A percentile compares a stretch with the other conserved stretches of the same genome.
phyloP scores from a whole-genome alignment of 2,329 filamentous ascomycete genomes.

The Tympanopsis confertula region DNA sequence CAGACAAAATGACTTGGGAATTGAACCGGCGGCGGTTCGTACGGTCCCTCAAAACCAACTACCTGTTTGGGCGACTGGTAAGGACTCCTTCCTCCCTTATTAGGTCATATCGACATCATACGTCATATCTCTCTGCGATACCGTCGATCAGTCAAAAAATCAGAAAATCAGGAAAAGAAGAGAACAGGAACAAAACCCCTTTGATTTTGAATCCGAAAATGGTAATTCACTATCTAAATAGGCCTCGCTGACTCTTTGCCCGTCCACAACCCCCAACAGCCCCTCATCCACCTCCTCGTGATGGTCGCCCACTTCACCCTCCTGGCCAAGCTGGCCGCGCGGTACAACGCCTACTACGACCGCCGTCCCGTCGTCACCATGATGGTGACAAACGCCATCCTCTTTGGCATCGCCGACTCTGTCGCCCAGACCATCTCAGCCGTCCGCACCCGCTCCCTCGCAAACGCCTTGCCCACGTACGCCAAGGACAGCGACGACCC shows the following conservation, averaged over 20 bases:
- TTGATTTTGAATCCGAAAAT: too few relatives aligned
- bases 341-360: constrained; percentile 91
- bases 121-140: constrained; percentile 4
- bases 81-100: constrained; percentile 21
- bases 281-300: constrained; percentile 70
- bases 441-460: constrained; percentile 47
- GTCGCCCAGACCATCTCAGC: constrained; percentile 87
- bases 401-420: constrained; percentile 92
- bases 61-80: constrained; percentile 64
- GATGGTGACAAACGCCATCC: constrained; percentile 95
- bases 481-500: neutral
- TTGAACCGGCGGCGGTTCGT: constrained; percentile 47
- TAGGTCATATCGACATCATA: constrained; percentile 2
- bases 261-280: constrained; percentile 46
- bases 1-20: constrained; percentile 41
- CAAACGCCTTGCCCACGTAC: neutral
- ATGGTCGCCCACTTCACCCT: constrained; percentile 55
- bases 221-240: too few relatives aligned
- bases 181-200: too few relatives aligned
- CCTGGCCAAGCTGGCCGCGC: constrained; percentile 67
- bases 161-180: too few relatives aligned
- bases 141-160: too few relatives aligned
- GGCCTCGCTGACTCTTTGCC: neutral
- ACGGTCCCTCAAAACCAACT: constrained; percentile 58
- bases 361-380: constrained; percentile 90